Percentiles rank a stretch among this genome's conserved stretches.
These are phyloP conservation scores for Ceratobasidium sp. DNA, from an alignment of 1,284 basidiomycete species.

Conservation along the genomic window DNA sequence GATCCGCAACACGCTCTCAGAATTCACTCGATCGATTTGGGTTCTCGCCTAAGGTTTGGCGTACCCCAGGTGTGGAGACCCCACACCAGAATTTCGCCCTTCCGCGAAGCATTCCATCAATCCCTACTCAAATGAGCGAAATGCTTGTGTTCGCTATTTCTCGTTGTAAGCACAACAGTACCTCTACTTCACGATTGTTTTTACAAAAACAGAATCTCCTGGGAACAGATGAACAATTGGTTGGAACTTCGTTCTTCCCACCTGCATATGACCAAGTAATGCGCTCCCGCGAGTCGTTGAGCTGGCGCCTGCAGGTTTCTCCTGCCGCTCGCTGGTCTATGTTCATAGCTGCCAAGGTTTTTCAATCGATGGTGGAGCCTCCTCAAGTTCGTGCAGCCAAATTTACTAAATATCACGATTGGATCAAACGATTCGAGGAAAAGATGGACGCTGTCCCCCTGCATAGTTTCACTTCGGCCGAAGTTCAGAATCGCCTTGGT, in stretches of 20 bases:
- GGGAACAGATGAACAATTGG: constrained; percentile 3
- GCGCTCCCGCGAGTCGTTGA: not conserved
- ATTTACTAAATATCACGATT: not conserved
- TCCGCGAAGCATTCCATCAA: not conserved
- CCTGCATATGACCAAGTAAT: not conserved
- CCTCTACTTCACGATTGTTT: not conserved
- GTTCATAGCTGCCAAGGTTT: constrained; percentile 4
- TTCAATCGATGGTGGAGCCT: constrained; percentile 6
- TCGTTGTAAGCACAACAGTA: not conserved
- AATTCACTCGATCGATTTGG: not conserved
- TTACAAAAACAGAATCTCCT: not conserved
- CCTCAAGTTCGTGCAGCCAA: not conserved
- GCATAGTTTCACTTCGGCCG: not conserved
- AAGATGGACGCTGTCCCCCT: not conserved
- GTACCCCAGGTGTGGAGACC: not conserved
- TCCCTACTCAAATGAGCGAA: not conserved
- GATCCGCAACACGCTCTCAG: not conserved
- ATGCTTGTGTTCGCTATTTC: not conserved
- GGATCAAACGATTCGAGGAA: constrained; percentile 10
- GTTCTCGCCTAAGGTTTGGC: not conserved
- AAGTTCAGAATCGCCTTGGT: constrained; percentile 1
- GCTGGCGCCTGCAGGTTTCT: constrained; percentile 15
- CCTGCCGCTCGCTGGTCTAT: constrained; percentile 9
- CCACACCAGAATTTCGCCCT: not conserved
- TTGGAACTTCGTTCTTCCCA: constrained; percentile 12